phyloP scores from a whole-genome alignment of 2,329 filamentous ascomycete genomes.

The Penicillium olsonii region DNA sequence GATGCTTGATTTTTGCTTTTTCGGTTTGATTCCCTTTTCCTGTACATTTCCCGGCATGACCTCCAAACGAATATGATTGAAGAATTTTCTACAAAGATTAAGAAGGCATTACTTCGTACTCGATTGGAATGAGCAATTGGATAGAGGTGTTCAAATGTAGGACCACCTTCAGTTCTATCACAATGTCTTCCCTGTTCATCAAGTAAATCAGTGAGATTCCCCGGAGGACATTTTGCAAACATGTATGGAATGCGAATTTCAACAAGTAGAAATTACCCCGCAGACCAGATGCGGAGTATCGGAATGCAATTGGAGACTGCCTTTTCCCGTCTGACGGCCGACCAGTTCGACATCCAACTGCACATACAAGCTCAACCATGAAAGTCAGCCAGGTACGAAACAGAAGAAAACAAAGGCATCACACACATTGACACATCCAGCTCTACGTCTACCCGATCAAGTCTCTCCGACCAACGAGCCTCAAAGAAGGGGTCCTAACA shows the following conservation, averaged over 20 bases:
- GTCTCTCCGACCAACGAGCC: constrained; percentile 62
- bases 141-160: no score
- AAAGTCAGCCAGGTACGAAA: constrained; percentile 35
- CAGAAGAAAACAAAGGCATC: background rate
- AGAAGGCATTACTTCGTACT: no score
- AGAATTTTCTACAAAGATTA: constrained; percentile 8
- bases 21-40: constrained; percentile 8
- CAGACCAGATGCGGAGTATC: background rate
- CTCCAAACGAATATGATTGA: constrained; percentile 28
- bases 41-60: constrained; percentile 23
- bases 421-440: constrained; percentile 35
- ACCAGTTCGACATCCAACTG: background rate
- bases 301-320: background rate
- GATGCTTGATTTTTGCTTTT: constrained; percentile 10
- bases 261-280: background rate
- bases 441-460: constrained; percentile 76
- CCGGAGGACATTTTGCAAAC: no score
- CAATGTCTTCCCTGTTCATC: no score
- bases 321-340: background rate
- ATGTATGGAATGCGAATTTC: background rate
- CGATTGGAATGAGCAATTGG: no score
- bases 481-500: constrained; percentile 57
- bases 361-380: constrained; percentile 35
- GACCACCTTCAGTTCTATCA: no score
- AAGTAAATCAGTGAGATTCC: no score